Conservation (phyloP, 768 basidiomycete genomes). For the Suillus sp. region DNA sequence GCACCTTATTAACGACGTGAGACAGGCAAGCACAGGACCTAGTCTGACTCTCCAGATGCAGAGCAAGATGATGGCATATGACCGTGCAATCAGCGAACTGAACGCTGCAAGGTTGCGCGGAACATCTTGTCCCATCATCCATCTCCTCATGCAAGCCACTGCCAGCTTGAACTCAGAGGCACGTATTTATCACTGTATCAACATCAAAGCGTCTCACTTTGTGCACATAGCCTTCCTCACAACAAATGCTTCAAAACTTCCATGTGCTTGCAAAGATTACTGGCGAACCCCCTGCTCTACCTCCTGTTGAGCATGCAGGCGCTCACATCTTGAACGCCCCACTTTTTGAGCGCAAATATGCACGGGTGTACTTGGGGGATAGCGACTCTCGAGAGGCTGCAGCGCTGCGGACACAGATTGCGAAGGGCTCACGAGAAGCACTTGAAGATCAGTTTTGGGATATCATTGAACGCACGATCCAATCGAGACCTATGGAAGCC, state of each 20-base stretch:
- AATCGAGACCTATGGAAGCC: conserved; percentile 81
- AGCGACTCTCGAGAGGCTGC: conserved; percentile 65
- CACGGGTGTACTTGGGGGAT: conserved; percentile 71
- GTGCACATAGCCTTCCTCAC: conserved; percentile 44
- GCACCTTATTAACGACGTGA: conserved; percentile 16
- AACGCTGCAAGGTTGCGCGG: conserved; percentile 74
- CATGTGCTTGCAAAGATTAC: conserved; percentile 78
- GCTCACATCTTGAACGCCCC: conserved; percentile 84
- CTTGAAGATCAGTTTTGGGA: conserved; percentile 91
- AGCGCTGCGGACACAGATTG: conserved; percentile 70
- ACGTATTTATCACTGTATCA: conserved; percentile 10
- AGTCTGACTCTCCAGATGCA: conserved; percentile 79
- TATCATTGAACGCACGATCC: conserved; percentile 79
- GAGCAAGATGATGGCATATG: conserved; percentile 95
- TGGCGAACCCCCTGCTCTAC: conserved; percentile 70
- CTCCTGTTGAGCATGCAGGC: conserved; percentile 75
- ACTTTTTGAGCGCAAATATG: conserved; percentile 80
- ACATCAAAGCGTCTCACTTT: conserved; percentile 9
- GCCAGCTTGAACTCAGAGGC: conserved; percentile 61
- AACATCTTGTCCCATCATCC: conserved; percentile 75
- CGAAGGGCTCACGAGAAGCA: conserved; percentile 74
- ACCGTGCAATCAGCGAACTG: conserved; percentile 76
- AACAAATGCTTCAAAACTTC: conserved; percentile 70
- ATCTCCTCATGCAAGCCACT: conserved; percentile 70
- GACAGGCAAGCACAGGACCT: conserved; percentile 48